These are phyloP conservation scores for Seminavis robusta DNA, from an alignment of 108 stramenopile genomes.

Conservation along the genomic window DNA sequence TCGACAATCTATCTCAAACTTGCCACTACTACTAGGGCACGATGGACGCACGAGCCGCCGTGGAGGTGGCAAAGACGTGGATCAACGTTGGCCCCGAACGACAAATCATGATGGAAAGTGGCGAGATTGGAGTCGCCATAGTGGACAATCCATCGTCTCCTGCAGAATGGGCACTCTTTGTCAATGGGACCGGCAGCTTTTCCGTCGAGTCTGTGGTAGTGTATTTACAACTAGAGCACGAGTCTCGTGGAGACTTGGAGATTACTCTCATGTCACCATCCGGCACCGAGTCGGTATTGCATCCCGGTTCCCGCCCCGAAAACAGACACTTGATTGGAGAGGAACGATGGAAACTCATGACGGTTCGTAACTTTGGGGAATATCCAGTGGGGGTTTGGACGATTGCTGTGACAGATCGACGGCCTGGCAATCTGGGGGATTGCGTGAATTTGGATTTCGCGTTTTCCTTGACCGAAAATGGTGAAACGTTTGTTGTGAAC, in stretches of 20 bases:
- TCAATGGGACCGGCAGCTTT: neutral
- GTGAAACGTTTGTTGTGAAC: neutral
- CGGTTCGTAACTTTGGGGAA: conserved; percentile 35
- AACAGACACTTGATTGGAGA: neutral
- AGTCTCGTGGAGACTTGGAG: conserved; percentile 22
- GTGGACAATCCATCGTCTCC: conserved; percentile 2
- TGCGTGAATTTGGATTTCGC: conserved; percentile 1
- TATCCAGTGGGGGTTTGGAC: conserved; percentile 14
- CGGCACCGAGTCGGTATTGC: conserved; percentile 25
- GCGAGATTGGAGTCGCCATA: conserved; percentile 5
- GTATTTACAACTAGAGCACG: conserved; percentile 17
- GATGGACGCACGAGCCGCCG: conserved; percentile 40
- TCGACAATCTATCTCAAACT: no score
- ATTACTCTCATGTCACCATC: conserved; percentile 20
- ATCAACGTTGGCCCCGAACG: conserved; percentile 14
- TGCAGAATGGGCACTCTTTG: conserved; percentile 3
- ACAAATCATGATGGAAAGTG: conserved; percentile 13
- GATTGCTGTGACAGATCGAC: conserved; percentile 5
- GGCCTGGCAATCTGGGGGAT: conserved; percentile 1
- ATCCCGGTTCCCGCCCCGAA: conserved; percentile 23
- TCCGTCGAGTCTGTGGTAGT: conserved; percentile 17
- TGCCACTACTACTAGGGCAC: no score
- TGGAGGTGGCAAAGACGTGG: conserved; percentile 23
- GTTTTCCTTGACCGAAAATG: neutral
- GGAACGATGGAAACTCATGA: conserved; percentile 25